Evolutionary conservation across 2,329 filamentous ascomycete species (phyloP).

Genomic region (Didymella pinodella): DNA sequence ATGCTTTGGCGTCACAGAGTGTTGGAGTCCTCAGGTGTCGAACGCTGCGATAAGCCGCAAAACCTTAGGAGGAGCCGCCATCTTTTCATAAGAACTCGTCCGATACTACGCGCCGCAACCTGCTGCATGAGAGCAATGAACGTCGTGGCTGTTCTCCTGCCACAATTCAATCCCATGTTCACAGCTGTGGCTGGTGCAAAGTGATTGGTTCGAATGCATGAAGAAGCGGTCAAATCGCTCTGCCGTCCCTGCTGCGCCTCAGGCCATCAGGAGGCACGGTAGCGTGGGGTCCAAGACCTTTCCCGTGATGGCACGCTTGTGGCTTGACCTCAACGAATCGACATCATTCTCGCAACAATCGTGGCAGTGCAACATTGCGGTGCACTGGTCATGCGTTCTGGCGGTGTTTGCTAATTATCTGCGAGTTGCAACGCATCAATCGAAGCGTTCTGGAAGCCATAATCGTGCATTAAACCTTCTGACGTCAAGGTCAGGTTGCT

Average conservation of each 20-base stretch:
- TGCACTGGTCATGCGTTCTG: slow-evolving; percentile 24
- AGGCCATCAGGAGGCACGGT: slow-evolving; percentile 5
- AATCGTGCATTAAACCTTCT: neutral
- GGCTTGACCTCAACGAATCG: slow-evolving; percentile 12
- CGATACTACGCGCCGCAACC: slow-evolving; percentile 16
- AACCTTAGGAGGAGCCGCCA: slow-evolving; percentile 4
- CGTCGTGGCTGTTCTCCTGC: slow-evolving; percentile 19
- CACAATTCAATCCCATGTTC: slow-evolving; percentile 13
- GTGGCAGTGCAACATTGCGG: slow-evolving; percentile 20
- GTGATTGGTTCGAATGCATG: slow-evolving; percentile 6
- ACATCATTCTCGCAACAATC: slow-evolving; percentile 11
- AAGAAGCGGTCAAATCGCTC: slow-evolving; percentile 21
- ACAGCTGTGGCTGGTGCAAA: slow-evolving; percentile 9
- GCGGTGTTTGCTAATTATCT: slow-evolving; percentile 16
- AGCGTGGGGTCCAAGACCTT: slow-evolving; percentile 19
- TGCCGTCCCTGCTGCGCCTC: slow-evolving; percentile 21
- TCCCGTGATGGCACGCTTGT: slow-evolving; percentile 19
- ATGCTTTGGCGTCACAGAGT: slow-evolving; percentile 1
- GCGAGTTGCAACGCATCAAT: neutral
- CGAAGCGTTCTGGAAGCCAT: slow-evolving; percentile 5
- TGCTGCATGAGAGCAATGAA: slow-evolving; percentile 1
- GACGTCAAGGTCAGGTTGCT: slow-evolving; percentile 11
- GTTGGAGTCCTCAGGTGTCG: slow-evolving; percentile 5
- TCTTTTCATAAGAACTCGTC: slow-evolving; percentile 11
- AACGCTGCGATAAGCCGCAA: slow-evolving; percentile 14